Percentiles rank a stretch among this genome's conserved stretches.
phyloP scores from a whole-genome alignment of 75 land plant genomes.

The Isoetes taiwanensis region DNA sequence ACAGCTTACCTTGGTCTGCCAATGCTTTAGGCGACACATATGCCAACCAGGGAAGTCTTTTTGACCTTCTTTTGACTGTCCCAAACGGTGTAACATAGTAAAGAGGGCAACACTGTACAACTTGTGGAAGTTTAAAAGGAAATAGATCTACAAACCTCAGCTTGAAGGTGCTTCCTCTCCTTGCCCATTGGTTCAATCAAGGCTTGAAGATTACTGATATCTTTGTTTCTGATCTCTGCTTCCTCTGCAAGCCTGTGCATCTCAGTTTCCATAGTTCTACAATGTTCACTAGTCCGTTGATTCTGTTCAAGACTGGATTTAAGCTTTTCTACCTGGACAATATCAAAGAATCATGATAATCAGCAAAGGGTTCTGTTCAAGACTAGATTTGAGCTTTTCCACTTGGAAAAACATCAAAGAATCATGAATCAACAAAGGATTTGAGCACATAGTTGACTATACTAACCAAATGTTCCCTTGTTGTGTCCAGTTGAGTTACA shows the following conservation, averaged over 20 bases:
- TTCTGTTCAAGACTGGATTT: constrained; percentile 14
- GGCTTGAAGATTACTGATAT: constrained; percentile 11
- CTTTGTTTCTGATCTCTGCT: constrained; percentile 8
- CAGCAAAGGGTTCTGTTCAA: not conserved
- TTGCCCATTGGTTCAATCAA: constrained; percentile 17
- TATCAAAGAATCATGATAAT: not conserved
- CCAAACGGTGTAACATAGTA: too few relatives aligned
- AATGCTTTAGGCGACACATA: too few relatives aligned
- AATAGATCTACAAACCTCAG: constrained; percentile 15
- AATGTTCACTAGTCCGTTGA: constrained; percentile 9
- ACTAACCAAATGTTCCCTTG: constrained; percentile 24
- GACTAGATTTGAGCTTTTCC: not conserved
- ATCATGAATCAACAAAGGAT: not conserved
- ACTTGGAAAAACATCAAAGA: not conserved
- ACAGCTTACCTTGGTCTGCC: too few relatives aligned
- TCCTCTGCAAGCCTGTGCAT: constrained; percentile 15
- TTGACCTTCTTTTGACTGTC: not conserved
- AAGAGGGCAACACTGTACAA: not conserved
- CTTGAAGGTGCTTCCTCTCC: constrained; percentile 18
- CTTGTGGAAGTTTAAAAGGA: not conserved
- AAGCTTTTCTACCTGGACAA: constrained; percentile 21
- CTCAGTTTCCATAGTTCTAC: constrained; percentile 15
- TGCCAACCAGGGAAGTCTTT: too few relatives aligned
- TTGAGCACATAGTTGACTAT: not conserved
- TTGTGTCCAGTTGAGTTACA: constrained; percentile 20